Base-by-base conservation (phyloP, 495 filamentous ascomycete genomes). In the Penicillium tannophilum region DNA sequence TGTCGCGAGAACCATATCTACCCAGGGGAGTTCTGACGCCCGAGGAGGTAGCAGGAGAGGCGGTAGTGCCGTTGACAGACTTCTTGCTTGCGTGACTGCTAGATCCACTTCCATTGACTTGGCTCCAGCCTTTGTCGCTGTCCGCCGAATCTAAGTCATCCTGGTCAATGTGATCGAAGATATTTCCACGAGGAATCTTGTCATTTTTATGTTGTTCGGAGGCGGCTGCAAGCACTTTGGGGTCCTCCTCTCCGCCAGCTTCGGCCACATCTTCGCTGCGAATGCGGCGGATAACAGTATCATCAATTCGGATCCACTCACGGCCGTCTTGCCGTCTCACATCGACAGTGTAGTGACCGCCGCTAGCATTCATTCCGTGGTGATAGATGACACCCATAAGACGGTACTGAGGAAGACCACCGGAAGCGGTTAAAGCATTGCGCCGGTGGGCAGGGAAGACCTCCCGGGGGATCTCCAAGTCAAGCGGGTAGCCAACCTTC, bases 331-430 rank as follows among this genome's bases (percentile, higher is more conserved):
- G 94, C 31, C 94, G 89, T 43, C 92, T 86, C 24, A 97, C 90
- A 74, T 98, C 94, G 3, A 95, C 95, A 2, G 94, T 98, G 70
- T 98, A 98, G 68, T 98, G 94, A 19, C 94, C 94, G 45, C 90
- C 92, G 58, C 89, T 91, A 24, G 94, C 94, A 67, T 91, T 93
- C 75, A 95, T 97, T 43, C 94, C 94, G 58, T 98, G 95, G 64
- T 98, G 94, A 67, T 98, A 98, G 31, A 98, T 92, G 23, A 95
- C 94, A n/a, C 88, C 88, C 66, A 86, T 92, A 4, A 98, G 83
- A 19, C 84, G 83, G 69, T 98, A 98, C 67, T 86, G 88, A 1
- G 91, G 90, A 33, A 87, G 76, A 6, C 86, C 86, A 26, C 86
- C 84, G 36, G 88, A 85, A 17, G 79, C 76, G 35, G 83, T 76